phyloP scores from a whole-genome alignment of 108 stramenopile genomes.

The Cyclotella sp. region DNA sequence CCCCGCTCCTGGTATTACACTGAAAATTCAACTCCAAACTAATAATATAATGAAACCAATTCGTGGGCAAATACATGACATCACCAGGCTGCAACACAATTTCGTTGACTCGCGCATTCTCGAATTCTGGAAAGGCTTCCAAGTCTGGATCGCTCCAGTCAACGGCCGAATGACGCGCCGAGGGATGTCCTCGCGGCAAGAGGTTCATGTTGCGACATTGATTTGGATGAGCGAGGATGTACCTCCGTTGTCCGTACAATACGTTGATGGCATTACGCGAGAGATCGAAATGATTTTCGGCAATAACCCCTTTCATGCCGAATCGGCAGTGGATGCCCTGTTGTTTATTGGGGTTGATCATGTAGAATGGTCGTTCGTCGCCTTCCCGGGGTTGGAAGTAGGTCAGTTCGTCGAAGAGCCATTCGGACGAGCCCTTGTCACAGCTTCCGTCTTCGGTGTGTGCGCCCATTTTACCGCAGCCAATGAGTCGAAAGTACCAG shows the following conservation, averaged over 20 bases:
- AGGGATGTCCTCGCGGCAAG: conserved; percentile 84
- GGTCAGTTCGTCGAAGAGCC: conserved; percentile 87
- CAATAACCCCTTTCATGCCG: conserved; percentile 93
- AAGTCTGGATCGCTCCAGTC: conserved; percentile 93
- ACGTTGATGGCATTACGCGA: conserved; percentile 90
- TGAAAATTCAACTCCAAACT: conserved; percentile 94
- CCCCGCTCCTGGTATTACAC: conserved; percentile 95
- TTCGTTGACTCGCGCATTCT: conserved; percentile 80
- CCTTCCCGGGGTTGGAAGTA: conserved; percentile 69
- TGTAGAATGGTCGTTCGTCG: conserved; percentile 72
- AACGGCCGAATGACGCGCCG: conserved; percentile 81
- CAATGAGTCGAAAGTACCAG: conserved; percentile 94
- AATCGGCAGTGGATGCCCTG: conserved; percentile 97
- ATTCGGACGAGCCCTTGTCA: conserved; percentile 69
- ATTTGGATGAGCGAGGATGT: conserved; percentile 92
- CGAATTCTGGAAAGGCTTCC: conserved; percentile 71
- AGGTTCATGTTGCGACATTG: conserved; percentile 90
- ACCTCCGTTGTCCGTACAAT: conserved; percentile 81
- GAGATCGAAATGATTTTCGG: conserved; percentile 94
- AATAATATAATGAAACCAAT: conserved; percentile 97
- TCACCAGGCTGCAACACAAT: conserved; percentile 96
- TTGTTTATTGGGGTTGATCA: conserved; percentile 84
- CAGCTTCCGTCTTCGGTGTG: conserved; percentile 56
- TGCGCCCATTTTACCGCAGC: conserved; percentile 55
- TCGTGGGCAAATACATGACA: conserved; percentile 93